Conservation (phyloP, 768 basidiomycete genomes). For the Boletus patriciae region DNA sequence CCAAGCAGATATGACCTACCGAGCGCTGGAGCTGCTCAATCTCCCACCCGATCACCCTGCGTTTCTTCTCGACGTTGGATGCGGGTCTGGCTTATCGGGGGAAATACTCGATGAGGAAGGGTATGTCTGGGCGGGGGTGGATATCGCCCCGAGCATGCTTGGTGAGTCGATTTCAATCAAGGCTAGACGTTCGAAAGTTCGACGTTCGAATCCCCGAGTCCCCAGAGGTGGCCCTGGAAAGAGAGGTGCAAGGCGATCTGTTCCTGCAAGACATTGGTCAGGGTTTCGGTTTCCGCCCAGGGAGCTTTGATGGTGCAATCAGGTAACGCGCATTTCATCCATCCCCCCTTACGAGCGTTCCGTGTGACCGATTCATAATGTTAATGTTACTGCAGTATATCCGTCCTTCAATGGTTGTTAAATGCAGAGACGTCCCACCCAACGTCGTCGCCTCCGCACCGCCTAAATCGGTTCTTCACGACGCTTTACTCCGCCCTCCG, state of each 20-base stretch:
- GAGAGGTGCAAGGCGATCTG: conserved; percentile 94
- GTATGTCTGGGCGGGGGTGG: conserved; percentile 89
- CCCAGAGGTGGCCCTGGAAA: conserved; percentile 89
- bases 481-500: conserved; percentile 84
- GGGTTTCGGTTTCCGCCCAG: conserved; percentile 95
- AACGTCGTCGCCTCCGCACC: conserved; percentile 87
- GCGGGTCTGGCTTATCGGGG: conserved; percentile 94
- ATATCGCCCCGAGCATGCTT: conserved; percentile 96
- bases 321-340: conserved; percentile 50
- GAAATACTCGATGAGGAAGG: conserved; percentile 96
- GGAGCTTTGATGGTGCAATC: conserved; percentile 97
- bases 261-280: conserved; percentile 98
- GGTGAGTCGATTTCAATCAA: conserved; percentile 57
- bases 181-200: neutral
- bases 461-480: conserved; percentile 86
- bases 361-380: neutral
- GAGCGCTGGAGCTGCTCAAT: conserved; percentile 88
- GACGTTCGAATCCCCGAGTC: neutral
- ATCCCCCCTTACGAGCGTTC: neutral
- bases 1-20: conserved; percentile 96
- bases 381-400: conserved; percentile 61
- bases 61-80: conserved; percentile 92
- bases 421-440: conserved; percentile 93
- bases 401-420: conserved; percentile 97
- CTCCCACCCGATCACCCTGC: conserved; percentile 78